phyloP scores from a whole-genome alignment of 148 eudicot species.

The Amaranthus palmeri region DNA sequence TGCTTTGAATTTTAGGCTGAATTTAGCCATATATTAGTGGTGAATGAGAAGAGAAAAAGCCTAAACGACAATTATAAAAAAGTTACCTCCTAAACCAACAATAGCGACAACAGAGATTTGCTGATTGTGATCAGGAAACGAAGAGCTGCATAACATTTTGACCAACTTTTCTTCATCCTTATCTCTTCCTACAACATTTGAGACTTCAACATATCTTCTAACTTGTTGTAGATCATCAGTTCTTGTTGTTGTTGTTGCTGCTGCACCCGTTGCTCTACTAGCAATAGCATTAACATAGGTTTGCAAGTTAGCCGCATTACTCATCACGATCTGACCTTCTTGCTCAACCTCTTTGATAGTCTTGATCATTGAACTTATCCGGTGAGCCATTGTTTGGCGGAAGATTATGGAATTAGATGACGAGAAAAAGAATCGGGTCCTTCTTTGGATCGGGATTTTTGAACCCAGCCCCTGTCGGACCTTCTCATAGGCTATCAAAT shows the following conservation, averaged over 20 bases:
- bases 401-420: background rate
- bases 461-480: background rate
- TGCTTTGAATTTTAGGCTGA: no score
- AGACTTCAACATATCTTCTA: background rate
- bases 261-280: background rate
- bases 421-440: background rate
- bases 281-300: background rate
- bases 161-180: background rate
- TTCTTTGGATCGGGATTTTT: background rate
- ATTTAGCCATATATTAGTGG: no score
- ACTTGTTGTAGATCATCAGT: background rate
- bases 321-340: background rate
- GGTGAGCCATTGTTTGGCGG: background rate
- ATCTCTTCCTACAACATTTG: background rate
- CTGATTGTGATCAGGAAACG: background rate
- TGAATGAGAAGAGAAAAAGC: background rate
- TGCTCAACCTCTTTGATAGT: background rate
- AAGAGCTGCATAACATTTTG: background rate
- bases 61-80: background rate
- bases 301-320: background rate
- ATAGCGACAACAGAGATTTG: background rate
- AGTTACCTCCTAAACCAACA: background rate
- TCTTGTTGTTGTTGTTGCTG: background rate
- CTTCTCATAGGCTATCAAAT: background rate
- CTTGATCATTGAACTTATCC: background rate